Evolutionary conservation across 768 basidiomycete genomes (phyloP).

Genomic region (Mrakia gelida): DNA sequence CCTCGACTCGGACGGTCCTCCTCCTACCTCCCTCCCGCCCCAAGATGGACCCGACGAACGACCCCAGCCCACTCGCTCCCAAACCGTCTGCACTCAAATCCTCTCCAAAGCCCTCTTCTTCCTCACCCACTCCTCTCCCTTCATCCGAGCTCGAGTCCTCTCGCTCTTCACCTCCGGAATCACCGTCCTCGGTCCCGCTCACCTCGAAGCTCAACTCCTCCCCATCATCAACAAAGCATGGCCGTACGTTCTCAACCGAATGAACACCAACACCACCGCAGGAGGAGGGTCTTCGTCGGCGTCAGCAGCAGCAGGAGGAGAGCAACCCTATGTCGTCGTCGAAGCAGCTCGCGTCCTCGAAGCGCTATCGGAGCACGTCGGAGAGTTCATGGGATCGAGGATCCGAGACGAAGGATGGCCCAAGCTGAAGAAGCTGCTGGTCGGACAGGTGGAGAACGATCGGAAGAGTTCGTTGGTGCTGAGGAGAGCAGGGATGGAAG

Average conservation of each 20-base stretch:
- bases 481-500: conserved; percentile 50
- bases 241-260: conserved; percentile 87
- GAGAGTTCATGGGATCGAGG: conserved; percentile 76
- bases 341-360: conserved; percentile 73
- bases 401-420: conserved; percentile 96
- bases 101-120: conserved; percentile 82
- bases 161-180: conserved; percentile 67
- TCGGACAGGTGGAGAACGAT: conserved; percentile 61
- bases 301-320: conserved; percentile 28
- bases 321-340: conserved; percentile 71
- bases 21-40: neutral
- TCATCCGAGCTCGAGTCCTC: conserved; percentile 79
- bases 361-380: conserved; percentile 62
- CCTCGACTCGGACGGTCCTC: conserved; percentile 32
- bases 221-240: conserved; percentile 83
- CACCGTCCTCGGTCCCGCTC: conserved; percentile 51
- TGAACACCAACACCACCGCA: conserved; percentile 42
- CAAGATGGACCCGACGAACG: neutral
- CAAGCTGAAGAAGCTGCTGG: conserved; percentile 61
- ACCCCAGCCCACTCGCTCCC: conserved; percentile 59
- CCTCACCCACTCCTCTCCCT: conserved; percentile 80
- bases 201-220: conserved; percentile 64
- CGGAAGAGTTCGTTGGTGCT: conserved; percentile 64
- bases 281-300: no score
- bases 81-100: conserved; percentile 75